Evolutionary conservation across 495 filamentous ascomycete genomes (phyloP), one percentile per base, ranked within the genome.

Genomic region (Aspergillus egyptiacus): DNA sequence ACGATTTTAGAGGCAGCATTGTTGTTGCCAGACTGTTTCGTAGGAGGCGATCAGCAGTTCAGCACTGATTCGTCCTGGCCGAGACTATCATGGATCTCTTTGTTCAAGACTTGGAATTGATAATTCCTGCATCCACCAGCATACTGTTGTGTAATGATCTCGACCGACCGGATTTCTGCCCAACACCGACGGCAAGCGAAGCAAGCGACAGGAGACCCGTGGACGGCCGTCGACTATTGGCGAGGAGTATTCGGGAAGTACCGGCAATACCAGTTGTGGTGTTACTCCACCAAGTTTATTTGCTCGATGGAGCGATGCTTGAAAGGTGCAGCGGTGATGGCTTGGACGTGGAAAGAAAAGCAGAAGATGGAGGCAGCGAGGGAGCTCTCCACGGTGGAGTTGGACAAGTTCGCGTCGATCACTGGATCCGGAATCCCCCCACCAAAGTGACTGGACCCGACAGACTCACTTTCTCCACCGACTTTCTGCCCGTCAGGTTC

Each of bases 111-210:
- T 32, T 37, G 22, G 11, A 33, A 10, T 36, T 43, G 17, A 35
- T 17, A 11, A 43, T 43, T 50, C 15, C 15, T 33, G 41, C 27
- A 33, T 44, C 15, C 41, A 31, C 33, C 27, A 44, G 41, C 28
- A 44, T 43, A 19, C 10, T 22, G 24, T 7, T 14, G 27, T 44
- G 41, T 18, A n/a, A n/a, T 44, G 13, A 36, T 45, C 41, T 45
- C 39, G 24, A 37, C 44, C 39, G 28, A 50, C 57, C 46, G 30
- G 10, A 22, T 71, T 63, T 61, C 59, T 71, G 65, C 68, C 68
- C 68, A 68, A 70, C 62, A 60, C 53, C 68, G 66, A 71, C 59
- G 57, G 50, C 50, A 52, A 56, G 63, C 49, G 31, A 47, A 47
- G 64, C 54, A 50, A 61, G 58, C 53, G 51, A 64, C 63, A 64